Percentiles rank a stretch among this genome's conserved stretches.
These are phyloP conservation scores for Fonsecaea pedrosoi DNA, from an alignment of 2,329 filamentous ascomycete genomes.

Conservation along the genomic window DNA sequence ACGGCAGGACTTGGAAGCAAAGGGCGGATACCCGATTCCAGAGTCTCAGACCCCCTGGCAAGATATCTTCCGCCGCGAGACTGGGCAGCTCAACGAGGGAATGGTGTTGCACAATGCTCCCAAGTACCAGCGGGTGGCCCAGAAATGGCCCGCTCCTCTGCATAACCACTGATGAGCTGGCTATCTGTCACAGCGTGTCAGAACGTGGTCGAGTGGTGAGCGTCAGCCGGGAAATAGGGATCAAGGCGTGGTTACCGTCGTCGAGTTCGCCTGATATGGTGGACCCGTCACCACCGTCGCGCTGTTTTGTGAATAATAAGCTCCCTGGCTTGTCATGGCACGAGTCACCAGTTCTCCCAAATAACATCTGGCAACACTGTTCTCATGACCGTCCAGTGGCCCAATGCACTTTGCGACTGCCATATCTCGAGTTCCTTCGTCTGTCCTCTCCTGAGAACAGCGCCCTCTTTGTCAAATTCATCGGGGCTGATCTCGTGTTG, in stretches of 20 bases:
- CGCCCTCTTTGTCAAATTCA: slow-evolving; percentile 55
- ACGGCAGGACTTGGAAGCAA: slow-evolving; percentile 47
- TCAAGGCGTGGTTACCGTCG: not conserved
- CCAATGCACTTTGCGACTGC: slow-evolving; percentile 77
- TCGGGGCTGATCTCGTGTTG: slow-evolving; percentile 68
- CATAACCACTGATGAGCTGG: slow-evolving; percentile 53
- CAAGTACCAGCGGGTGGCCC: slow-evolving; percentile 57
- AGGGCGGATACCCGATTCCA: slow-evolving; percentile 49
- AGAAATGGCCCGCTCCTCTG: slow-evolving; percentile 49
- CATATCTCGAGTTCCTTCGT: slow-evolving; percentile 71
- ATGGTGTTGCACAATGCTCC: slow-evolving; percentile 57
- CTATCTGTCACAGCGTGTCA: not conserved
- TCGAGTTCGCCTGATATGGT: not conserved
- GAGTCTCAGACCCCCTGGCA: slow-evolving; percentile 60
- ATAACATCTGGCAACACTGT: slow-evolving; percentile 75
- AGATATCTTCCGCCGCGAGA: slow-evolving; percentile 57
- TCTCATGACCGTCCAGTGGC: slow-evolving; percentile 94
- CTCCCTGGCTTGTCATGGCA: not conserved
- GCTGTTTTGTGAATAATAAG: not conserved
- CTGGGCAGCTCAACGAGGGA: slow-evolving; percentile 54
- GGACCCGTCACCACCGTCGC: not conserved
- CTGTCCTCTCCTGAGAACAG: slow-evolving; percentile 67
- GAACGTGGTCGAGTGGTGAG: not conserved
- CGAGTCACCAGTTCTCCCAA: slow-evolving; percentile 85
- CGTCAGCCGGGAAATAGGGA: not conserved